phyloP scores from a whole-genome alignment of 768 basidiomycete genomes.

The Dictyophora rubrovolvata region DNA sequence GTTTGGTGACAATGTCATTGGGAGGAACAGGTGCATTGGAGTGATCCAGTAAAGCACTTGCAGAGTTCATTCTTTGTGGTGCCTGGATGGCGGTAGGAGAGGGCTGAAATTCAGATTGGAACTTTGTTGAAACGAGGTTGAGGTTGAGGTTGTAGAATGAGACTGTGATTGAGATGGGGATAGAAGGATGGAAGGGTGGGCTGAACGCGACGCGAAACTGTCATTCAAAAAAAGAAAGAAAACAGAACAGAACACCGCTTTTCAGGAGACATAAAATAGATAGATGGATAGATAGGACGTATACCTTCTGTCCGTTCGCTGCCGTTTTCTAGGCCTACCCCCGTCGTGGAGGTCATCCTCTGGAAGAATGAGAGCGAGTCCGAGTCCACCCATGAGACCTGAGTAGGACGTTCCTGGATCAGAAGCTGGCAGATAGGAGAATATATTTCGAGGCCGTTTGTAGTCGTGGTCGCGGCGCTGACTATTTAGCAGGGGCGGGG shows the following conservation, averaged over 20 bases:
- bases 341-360: constrained; percentile 25
- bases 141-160: not conserved
- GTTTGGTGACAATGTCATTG: not conserved
- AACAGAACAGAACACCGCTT: constrained; percentile 15
- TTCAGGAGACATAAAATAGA: constrained; percentile 14
- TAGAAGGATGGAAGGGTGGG: not conserved
- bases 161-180: no score
- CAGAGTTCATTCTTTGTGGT: constrained; percentile 57
- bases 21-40: not conserved
- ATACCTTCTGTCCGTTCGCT: constrained; percentile 65
- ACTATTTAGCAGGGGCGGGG: constrained; percentile 70
- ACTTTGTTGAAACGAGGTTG: constrained; percentile 49
- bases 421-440: constrained; percentile 73
- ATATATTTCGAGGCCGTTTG: constrained; percentile 55
- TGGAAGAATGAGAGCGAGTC: constrained; percentile 41
- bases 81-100: constrained; percentile 38
- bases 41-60: constrained; percentile 20
- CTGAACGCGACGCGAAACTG: constrained; percentile 1
- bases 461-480: constrained; percentile 60
- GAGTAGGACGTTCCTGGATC: constrained; percentile 87
- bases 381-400: constrained; percentile 54
- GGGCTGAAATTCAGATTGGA: constrained; percentile 63
- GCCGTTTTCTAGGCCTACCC: constrained; percentile 60
- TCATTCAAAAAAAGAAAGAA: constrained; percentile 1
- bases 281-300: constrained; percentile 21